Evolutionary conservation across 2,329 filamentous ascomycete species (phyloP).

Genomic region (Leptographium galeiforme): DNA sequence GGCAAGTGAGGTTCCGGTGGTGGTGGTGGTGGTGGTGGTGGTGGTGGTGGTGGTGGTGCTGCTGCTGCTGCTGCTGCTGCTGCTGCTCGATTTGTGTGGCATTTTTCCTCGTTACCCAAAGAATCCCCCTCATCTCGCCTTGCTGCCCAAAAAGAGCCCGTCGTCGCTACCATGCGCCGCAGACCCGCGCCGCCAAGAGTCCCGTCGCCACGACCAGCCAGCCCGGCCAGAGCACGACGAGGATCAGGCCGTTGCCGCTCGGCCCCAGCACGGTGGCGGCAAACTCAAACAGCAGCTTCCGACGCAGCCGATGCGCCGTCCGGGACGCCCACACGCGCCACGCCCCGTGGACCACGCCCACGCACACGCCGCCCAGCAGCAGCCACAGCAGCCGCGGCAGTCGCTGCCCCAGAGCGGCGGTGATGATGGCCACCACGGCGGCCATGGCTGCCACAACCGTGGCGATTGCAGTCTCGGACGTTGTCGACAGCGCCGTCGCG

Average conservation of each 20-base stretch:
- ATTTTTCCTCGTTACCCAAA: too few relatives aligned
- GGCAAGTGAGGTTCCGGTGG: slow-evolving; percentile 17
- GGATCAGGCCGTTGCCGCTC: slow-evolving; percentile 31
- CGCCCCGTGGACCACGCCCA: background rate
- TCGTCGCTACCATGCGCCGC: slow-evolving; percentile 17
- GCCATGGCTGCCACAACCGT: background rate
- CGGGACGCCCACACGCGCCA: slow-evolving; percentile 3
- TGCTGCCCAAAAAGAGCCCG: too few relatives aligned
- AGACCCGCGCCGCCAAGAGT: slow-evolving; percentile 20
- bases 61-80: background rate
- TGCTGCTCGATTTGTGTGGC: background rate
- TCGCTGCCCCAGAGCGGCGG: background rate
- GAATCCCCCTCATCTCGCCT: too few relatives aligned
- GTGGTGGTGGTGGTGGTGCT: background rate
- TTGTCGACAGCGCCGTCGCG: background rate
- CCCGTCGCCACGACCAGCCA: slow-evolving; percentile 33
- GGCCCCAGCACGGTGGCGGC: slow-evolving; percentile 36
- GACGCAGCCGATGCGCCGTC: slow-evolving; percentile 8
- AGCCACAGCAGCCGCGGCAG: background rate
- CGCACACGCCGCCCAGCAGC: background rate
- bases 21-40: slow-evolving; percentile 1
- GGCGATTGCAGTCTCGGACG: background rate
- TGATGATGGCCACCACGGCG: background rate
- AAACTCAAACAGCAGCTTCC: slow-evolving; percentile 29
- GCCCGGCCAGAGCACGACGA: slow-evolving; percentile 44